These are phyloP conservation scores for Fusarium torreyae DNA, from an alignment of 2,329 filamentous ascomycete genomes.

Conservation along the genomic window DNA sequence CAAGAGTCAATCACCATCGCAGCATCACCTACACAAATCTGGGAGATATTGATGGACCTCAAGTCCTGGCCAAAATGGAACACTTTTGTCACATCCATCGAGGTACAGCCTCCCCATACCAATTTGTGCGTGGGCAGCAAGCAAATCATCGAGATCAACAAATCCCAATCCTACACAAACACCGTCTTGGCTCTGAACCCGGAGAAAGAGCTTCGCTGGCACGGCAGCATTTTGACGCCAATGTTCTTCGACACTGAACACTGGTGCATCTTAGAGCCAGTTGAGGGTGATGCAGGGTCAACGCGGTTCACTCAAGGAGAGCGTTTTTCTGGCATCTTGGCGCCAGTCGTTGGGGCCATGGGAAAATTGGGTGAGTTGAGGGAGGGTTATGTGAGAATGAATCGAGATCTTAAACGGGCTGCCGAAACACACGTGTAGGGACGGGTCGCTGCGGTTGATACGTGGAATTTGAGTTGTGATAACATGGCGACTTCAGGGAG, in stretches of 20 bases:
- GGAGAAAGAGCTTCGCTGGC: conserved; percentile 8
- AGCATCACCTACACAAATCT: not conserved
- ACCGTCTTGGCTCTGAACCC: not conserved
- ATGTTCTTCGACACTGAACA: conserved; percentile 12
- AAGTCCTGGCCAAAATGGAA: conserved; percentile 22
- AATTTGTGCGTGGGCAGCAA: conserved; percentile 7
- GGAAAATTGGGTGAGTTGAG: conserved; percentile 7
- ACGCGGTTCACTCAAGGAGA: conserved; percentile 15
- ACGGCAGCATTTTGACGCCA: not conserved
- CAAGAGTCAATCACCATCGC: conserved; percentile 17
- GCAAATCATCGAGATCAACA: conserved; percentile 8
- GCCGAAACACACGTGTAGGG: not conserved
- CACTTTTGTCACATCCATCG: conserved; percentile 14
- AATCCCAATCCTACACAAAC: conserved; percentile 4
- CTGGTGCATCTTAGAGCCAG: conserved; percentile 4
- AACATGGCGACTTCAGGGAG: too few relatives aligned
- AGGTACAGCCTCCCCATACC: not conserved
- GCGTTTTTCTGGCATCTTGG: conserved; percentile 12
- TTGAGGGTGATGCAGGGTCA: fast-evolving
- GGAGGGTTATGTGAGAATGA: conserved; percentile 9
- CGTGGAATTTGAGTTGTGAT: too few relatives aligned
- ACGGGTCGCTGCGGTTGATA: too few relatives aligned
- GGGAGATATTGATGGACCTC: not conserved
- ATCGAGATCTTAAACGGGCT: not conserved
- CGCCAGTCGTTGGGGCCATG: not conserved